Evolutionary conservation across 1,284 basidiomycete species (phyloP).

Genomic region (Malassezia vespertilionis): DNA sequence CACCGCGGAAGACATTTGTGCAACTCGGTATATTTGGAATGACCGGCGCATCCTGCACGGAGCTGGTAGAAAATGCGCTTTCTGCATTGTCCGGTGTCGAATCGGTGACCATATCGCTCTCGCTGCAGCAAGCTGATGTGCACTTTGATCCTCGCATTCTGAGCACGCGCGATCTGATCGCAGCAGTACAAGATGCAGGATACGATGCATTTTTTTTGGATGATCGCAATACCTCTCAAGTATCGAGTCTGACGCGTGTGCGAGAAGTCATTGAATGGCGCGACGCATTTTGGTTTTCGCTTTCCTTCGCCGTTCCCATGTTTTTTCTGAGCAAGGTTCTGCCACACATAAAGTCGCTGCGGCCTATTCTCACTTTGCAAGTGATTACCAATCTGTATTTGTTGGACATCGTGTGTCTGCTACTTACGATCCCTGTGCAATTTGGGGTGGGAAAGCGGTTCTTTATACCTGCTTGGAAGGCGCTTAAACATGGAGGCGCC

Average conservation of each 20-base stretch:
- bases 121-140: slow-evolving; percentile 31
- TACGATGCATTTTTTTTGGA: slow-evolving; percentile 78
- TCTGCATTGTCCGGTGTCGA: slow-evolving; percentile 53
- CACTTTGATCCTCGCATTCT: slow-evolving; percentile 26
- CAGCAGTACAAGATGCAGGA: slow-evolving; percentile 61
- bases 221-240: slow-evolving; percentile 70
- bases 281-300: slow-evolving; percentile 63
- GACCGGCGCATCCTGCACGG: slow-evolving; percentile 72
- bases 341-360: slow-evolving; percentile 53
- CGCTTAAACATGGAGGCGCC: slow-evolving; percentile 73
- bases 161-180: slow-evolving; percentile 33
- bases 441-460: slow-evolving; percentile 81
- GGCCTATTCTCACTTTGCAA: slow-evolving; percentile 35
- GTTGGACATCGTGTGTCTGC: slow-evolving; percentile 67
- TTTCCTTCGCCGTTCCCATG: slow-evolving; percentile 76
- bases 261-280: slow-evolving; percentile 88
- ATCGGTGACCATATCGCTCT: slow-evolving; percentile 28
- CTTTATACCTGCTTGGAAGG: slow-evolving; percentile 79
- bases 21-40: slow-evolving; percentile 72
- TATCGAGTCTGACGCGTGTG: slow-evolving; percentile 76
- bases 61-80: slow-evolving; percentile 65
- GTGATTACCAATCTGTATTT: slow-evolving; percentile 55
- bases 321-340: slow-evolving; percentile 84
- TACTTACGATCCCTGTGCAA: slow-evolving; percentile 83
- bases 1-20: slow-evolving; percentile 12